Conservation (phyloP, 805 yeast species). For the Kodamaea sagamina region DNA sequence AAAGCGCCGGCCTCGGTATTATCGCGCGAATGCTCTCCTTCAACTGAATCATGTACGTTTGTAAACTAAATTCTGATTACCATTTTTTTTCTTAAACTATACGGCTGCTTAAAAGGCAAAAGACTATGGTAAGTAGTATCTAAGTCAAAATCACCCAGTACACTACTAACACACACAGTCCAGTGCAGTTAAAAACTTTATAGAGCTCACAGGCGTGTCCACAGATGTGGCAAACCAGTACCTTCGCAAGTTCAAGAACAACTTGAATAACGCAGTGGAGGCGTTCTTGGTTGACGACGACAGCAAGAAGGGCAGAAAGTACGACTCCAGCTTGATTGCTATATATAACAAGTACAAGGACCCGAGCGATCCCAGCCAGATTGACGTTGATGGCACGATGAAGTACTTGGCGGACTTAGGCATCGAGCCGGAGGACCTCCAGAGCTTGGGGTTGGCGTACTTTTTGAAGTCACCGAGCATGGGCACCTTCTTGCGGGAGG, state of each 20-base stretch:
- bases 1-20: slow-evolving; percentile 14
- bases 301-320: slow-evolving; percentile 8
- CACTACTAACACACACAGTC: too few species aligned
- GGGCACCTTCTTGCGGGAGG: slow-evolving; percentile 56
- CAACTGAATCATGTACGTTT: neutral
- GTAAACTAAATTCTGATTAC: neutral
- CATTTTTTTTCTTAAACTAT: neutral
- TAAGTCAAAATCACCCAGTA: too few species aligned
- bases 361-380: slow-evolving; percentile 34
- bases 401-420: slow-evolving; percentile 65
- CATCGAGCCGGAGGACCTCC: slow-evolving; percentile 72
- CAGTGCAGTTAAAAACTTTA: slow-evolving; percentile 4
- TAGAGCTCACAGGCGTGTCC: slow-evolving; percentile 37
- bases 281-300: slow-evolving; percentile 23
- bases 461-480: slow-evolving; percentile 64
- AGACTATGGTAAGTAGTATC: neutral
- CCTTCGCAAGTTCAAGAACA: slow-evolving; percentile 33
- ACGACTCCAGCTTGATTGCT: slow-evolving; percentile 21
- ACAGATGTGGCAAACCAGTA: slow-evolving; percentile 36
- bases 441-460: slow-evolving; percentile 69
- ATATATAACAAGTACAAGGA: slow-evolving; percentile 39
- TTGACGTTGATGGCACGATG: slow-evolving; percentile 81
- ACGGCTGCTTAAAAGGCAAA: neutral
- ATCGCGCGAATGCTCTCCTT: slow-evolving; percentile 9
- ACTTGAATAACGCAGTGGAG: slow-evolving; percentile 34